A percentile compares a stretch with the other conserved stretches of the same genome.
Evolutionary conservation across 371 early-diverging fungal genomes (phyloP).

Genomic region (Mortierella sp.): DNA sequence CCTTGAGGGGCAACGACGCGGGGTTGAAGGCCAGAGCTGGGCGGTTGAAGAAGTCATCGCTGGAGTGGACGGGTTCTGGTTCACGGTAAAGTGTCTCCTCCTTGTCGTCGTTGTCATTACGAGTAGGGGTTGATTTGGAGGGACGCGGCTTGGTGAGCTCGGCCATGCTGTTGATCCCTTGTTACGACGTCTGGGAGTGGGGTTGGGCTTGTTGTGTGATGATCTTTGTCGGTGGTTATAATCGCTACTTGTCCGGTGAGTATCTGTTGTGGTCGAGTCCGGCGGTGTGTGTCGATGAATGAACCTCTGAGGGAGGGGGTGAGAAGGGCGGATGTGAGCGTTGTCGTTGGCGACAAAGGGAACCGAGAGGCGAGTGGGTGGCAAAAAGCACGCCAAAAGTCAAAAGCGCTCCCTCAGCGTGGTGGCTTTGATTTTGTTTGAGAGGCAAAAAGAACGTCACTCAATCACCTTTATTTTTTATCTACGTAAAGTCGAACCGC

Average conservation of each 20-base stretch:
- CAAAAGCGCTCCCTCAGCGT: neutral
- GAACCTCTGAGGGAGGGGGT: neutral
- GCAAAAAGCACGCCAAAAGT: neutral
- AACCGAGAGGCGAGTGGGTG: neutral
- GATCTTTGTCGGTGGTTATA: neutral
- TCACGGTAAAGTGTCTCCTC: slow-evolving; percentile 12
- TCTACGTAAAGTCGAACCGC: slow-evolving; percentile 50
- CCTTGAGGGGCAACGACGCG: slow-evolving; percentile 17
- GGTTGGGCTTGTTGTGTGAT: neutral
- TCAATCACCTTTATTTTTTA: neutral
- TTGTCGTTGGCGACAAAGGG: neutral
- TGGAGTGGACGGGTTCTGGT: slow-evolving; percentile 17
- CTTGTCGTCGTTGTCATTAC: neutral
- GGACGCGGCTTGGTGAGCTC: slow-evolving; percentile 26
- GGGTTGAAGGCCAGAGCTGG: slow-evolving; percentile 22
- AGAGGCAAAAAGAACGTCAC: slow-evolving; percentile 1
- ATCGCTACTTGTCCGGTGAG: neutral
- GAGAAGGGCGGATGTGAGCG: neutral
- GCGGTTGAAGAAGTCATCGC: slow-evolving; percentile 18
- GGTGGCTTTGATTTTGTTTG: slow-evolving; percentile 15
- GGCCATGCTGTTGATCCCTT: slow-evolving; percentile 22
- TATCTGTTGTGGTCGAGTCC: neutral
- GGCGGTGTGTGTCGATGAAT: neutral
- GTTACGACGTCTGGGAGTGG: neutral
- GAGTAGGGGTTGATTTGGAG: neutral